Evolutionary conservation across 1,139 yeast species (phyloP).

Genomic region (Pichia sp.): DNA sequence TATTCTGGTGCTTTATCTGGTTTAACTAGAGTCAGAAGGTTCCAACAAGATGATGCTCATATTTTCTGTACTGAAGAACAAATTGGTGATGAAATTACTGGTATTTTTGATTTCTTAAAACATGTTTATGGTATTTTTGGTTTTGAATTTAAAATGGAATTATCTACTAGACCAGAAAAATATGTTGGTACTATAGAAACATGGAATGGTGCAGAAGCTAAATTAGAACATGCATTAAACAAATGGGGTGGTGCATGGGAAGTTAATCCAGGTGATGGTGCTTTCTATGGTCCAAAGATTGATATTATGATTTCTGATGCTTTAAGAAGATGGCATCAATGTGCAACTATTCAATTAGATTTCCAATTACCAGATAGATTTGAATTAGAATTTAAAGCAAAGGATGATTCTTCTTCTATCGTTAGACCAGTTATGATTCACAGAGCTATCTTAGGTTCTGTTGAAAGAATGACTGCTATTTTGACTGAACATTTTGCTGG

Average conservation of each 20-base stretch:
- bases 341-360: conserved; percentile 93
- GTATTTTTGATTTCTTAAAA: conserved; percentile 69
- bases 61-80: conserved; percentile 86
- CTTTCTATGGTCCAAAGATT: conserved; percentile 95
- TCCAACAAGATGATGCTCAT: conserved; percentile 98
- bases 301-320: conserved; percentile 85
- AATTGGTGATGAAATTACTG: conserved; percentile 68
- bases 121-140: conserved; percentile 78
- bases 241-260: conserved; percentile 62
- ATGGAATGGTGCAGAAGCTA: conserved; percentile 82
- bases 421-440: conserved; percentile 95
- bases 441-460: conserved; percentile 95
- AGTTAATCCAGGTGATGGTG: conserved; percentile 89
- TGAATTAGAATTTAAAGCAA: conserved; percentile 74
- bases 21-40: conserved; percentile 87
- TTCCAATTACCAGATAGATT: conserved; percentile 90
- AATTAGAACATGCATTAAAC: conserved; percentile 60
- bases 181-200: conserved; percentile 76
- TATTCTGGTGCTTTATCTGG: conserved; percentile 94
- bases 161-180: conserved; percentile 86
- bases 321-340: conserved; percentile 78
- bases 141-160: conserved; percentile 62
- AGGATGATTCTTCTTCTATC: conserved; percentile 44
- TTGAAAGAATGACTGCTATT: conserved; percentile 97
- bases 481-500: conserved; percentile 96